Base-by-base conservation (phyloP, 148 eudicot genomes). In the Dysphania ambrosioides region DNA sequence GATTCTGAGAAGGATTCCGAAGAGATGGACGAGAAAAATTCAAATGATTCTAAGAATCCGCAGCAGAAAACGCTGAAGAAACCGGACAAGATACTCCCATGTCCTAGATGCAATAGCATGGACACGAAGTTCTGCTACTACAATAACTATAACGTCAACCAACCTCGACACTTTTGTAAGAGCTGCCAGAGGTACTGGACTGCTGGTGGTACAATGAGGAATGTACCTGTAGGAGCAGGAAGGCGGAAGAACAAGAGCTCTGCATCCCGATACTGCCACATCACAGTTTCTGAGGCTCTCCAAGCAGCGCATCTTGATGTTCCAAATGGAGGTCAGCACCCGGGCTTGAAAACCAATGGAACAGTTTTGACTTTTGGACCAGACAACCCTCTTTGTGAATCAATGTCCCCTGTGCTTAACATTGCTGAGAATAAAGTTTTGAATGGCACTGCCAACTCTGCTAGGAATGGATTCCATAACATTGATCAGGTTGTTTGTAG, bases 121-220 rank as follows among this genome's bases (percentile, higher is more conserved):
- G 98, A 94, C 78, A 94, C 98, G 4, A 94, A 94, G 58, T 94
- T 94, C 84, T 94, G 98, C 60, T 94, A 94, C 79, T 92, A 87
- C 82, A 94, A 94, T 83, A 94, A 94, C 68, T 91, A 94, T 84
- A 94, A 94, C 51, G 82, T 94, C 41, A 94, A 89, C 58, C 98
- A 94, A 71, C 98, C 98, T 3, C 86, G 98, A 2, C 96, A 94
- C 65, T 94, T 94, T 66, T 94, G 98, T 84, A 94, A 86, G 90
- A 83, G 90, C 79, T 94, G 98, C 47, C 98, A 94, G 78, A 83
- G 98, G 68, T 94, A 94, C 77, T 94, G 98, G 98, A 94, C 98
- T 21, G 96, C 98, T 27, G 98, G 98, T 30, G 98, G 98, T 11
- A 87, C 90, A 41, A 94, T 90, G 98, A 85, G 98, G 84, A 94